Evolutionary conservation across 73 alveolate genomes (phyloP).

Genomic region (Tetrahymena malaccensis): DNA sequence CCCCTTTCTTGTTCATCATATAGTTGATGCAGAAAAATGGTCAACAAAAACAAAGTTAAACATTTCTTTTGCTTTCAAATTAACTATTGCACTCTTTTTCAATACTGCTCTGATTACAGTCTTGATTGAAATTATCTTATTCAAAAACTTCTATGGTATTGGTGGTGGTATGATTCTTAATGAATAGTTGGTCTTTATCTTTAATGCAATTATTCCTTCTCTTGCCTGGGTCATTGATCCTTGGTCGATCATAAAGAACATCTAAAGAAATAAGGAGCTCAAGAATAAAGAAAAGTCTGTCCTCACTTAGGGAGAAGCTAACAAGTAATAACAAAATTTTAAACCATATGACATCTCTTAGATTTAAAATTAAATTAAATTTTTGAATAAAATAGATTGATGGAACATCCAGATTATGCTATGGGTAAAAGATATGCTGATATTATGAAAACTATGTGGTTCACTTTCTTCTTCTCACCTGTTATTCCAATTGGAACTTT

Average conservation of each 20-base stretch:
- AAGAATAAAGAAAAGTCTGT: conserved; percentile 1
- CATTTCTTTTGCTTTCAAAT: conserved; percentile 22
- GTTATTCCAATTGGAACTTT: conserved; percentile 31
- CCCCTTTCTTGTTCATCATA: background rate
- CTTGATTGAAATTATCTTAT: conserved; percentile 13
- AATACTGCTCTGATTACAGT: conserved; percentile 30
- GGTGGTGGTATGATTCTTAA: conserved; percentile 27
- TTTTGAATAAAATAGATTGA: background rate
- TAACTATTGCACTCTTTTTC: conserved; percentile 20
- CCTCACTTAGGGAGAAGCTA: conserved; percentile 31
- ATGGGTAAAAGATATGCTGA: conserved; percentile 43
- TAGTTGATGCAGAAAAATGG: conserved; percentile 4
- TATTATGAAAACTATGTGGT: conserved; percentile 46
- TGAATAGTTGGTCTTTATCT: conserved; percentile 16
- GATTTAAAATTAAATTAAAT: too few species aligned
- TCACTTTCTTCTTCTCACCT: conserved; percentile 31
- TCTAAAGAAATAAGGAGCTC: background rate
- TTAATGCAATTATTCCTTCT: conserved; percentile 24
- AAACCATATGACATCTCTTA: too few species aligned
- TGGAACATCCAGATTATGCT: conserved; percentile 41
- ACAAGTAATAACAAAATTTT: background rate
- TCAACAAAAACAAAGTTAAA: conserved; percentile 26
- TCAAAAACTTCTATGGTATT: conserved; percentile 25
- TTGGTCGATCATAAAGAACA: conserved; percentile 15
- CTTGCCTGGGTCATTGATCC: conserved; percentile 33